These are phyloP conservation scores for Pyrenophora teres DNA, from an alignment of 2,329 filamentous ascomycete genomes.

Conservation along the genomic window DNA sequence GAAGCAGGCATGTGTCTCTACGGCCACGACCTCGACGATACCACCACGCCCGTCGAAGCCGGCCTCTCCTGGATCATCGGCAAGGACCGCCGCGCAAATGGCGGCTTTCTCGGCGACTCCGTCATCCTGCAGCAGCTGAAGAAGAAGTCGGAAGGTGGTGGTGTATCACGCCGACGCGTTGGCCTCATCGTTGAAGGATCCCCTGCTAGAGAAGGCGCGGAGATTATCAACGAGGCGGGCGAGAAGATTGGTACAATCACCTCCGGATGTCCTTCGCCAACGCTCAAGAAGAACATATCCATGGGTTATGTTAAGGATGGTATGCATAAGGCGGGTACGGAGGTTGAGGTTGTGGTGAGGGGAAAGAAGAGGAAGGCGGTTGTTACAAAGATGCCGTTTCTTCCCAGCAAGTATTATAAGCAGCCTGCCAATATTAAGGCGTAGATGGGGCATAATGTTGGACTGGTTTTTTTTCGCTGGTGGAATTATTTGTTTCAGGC, in stretches of 20 bases:
- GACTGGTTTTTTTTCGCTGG: neutral
- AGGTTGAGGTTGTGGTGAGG: constrained; percentile 76
- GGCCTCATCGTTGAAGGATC: constrained; percentile 83
- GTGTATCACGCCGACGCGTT: constrained; percentile 73
- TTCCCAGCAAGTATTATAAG: constrained; percentile 74
- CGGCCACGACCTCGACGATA: constrained; percentile 92
- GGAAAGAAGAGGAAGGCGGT: constrained; percentile 75
- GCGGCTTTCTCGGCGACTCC: constrained; percentile 84
- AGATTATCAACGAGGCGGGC: constrained; percentile 70
- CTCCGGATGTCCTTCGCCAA: constrained; percentile 87
- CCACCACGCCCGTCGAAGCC: constrained; percentile 70
- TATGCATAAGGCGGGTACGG: constrained; percentile 80
- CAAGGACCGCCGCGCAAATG: constrained; percentile 70
- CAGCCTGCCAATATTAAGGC: constrained; percentile 33
- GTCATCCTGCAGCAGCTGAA: constrained; percentile 77
- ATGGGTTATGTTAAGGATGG: constrained; percentile 91
- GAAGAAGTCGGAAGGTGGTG: constrained; percentile 71
- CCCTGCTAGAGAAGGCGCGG: constrained; percentile 85
- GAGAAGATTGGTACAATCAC: constrained; percentile 79
- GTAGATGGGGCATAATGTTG: constrained; percentile 6
- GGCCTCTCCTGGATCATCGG: constrained; percentile 80
- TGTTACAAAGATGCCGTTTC: constrained; percentile 88
- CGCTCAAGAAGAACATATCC: constrained; percentile 85
- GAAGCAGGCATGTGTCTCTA: constrained; percentile 99
- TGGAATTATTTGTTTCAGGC: too few species aligned